Evolutionary conservation across 352 stramenopile species (phyloP).

Genomic region (Phytophthora cactorum): DNA sequence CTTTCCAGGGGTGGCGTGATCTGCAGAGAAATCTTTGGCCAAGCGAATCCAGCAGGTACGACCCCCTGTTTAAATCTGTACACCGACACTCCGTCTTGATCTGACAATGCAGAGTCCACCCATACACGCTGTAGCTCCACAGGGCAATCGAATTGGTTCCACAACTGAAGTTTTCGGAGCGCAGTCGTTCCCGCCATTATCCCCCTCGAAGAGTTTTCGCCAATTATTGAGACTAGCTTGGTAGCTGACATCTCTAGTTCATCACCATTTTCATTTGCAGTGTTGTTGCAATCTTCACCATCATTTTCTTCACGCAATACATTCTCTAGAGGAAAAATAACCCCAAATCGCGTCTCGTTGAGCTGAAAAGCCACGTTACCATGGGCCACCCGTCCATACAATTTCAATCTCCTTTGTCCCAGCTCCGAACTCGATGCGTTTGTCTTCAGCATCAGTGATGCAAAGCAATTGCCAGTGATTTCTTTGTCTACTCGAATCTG

Average conservation of each 20-base stretch:
- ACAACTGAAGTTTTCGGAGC: conserved; percentile 28
- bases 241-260: conserved; percentile 10
- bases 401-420: conserved; percentile 28
- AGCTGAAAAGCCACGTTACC: conserved; percentile 37
- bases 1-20: conserved; percentile 23
- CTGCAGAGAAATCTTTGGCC: conserved; percentile 39
- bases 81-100: conserved; percentile 36
- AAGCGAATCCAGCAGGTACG: conserved; percentile 31
- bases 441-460: conserved; percentile 44
- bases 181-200: conserved; percentile 31
- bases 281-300: conserved; percentile 4
- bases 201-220: conserved; percentile 11
- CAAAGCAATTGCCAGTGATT: conserved; percentile 22
- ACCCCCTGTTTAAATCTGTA: conserved; percentile 35
- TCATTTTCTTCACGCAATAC: conserved; percentile 16
- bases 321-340: conserved; percentile 30
- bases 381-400: conserved; percentile 37
- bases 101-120: conserved; percentile 17
- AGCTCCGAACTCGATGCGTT: conserved; percentile 40
- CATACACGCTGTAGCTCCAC: conserved; percentile 57
- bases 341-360: conserved; percentile 43
- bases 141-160: conserved; percentile 50
- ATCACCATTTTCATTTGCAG: conserved; percentile 3
- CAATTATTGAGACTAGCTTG: conserved; percentile 23
- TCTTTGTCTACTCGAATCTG: conserved; percentile 30